Percentiles rank a stretch among this genome's conserved stretches.
Evolutionary conservation across 1,284 basidiomycete genomes (phyloP).

Genomic region (Hortiboletus rubellus): DNA sequence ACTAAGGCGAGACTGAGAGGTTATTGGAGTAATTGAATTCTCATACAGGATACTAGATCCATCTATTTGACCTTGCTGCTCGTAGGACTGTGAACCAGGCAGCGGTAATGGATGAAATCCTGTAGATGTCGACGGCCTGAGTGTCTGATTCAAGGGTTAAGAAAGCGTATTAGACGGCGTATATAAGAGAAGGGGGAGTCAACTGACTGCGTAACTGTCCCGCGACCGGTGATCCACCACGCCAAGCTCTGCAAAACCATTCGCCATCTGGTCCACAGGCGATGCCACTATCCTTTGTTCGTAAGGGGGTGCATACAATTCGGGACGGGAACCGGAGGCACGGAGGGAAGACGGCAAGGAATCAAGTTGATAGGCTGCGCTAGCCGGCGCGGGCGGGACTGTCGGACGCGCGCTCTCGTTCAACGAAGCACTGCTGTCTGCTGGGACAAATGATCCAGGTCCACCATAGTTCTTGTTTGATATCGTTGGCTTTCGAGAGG

Average conservation of each 20-base stretch:
- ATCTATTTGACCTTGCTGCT: conserved; percentile 27
- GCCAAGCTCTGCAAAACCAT: conserved; percentile 66
- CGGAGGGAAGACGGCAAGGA: conserved; percentile 58
- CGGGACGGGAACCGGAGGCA: conserved; percentile 59
- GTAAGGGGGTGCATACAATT: conserved; percentile 76
- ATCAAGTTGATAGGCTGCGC: conserved; percentile 47
- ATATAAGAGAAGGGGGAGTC: neutral
- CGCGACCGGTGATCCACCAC: conserved; percentile 52
- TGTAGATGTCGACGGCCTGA: conserved; percentile 45
- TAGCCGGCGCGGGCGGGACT: conserved; percentile 40
- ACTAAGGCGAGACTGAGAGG: conserved; percentile 38
- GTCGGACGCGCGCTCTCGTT: conserved; percentile 24
- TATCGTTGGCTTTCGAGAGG: conserved; percentile 49
- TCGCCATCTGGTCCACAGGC: conserved; percentile 52
- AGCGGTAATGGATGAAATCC: conserved; percentile 36
- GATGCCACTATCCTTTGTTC: conserved; percentile 44
- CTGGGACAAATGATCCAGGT: conserved; percentile 69
- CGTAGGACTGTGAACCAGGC: conserved; percentile 32
- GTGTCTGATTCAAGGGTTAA: conserved; percentile 37
- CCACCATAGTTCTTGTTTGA: conserved; percentile 69
- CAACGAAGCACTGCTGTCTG: conserved; percentile 41
- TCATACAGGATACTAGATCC: conserved; percentile 37
- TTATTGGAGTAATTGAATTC: conserved; percentile 38
- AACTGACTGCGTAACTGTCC: conserved; percentile 66
- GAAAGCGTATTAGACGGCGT: conserved; percentile 13